Base-by-base conservation (phyloP, 169 alveolate species). In the Cryptosporidium meleagridis region DNA sequence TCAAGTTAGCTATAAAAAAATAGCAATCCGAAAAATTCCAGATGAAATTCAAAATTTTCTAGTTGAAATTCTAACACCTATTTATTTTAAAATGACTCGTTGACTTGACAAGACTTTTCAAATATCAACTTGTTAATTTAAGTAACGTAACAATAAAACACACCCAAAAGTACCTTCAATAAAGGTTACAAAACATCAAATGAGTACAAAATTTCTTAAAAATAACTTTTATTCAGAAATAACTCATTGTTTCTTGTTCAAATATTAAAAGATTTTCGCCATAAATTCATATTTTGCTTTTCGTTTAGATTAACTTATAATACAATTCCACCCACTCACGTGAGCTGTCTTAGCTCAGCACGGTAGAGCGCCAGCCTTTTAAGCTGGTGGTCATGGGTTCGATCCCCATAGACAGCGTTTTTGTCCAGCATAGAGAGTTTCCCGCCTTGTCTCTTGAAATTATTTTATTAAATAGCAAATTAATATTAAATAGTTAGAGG, bases 301-400 rank as follows among this genome's bases (percentile, higher is more conserved):
- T 7, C 1, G 7, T 55, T 55, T 23, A 26, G 67, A 55, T 23
- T 55, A 55, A 55, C 67, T 26, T 55, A 21, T 55, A 55, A 23
- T n/a, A 23, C 26, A 16, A 3, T 0, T 8, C 12, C 3, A 0
- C 29, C 1, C 45, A 12, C 3, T 37, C 29, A 29, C 68, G 75
- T 80, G 89, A 35, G 89, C 89, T 80, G 89, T 80, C 89, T 80
- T 86, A 86, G 92, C 92, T 86, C 92, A 86, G 92, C 87, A 80
- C 91, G 96, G 96, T 93, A 94, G 96, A 94, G 96, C 95, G 95
- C 96, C 93, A 93, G 96, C 94, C 96, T 94, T 94, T 94, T 94
- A 94, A 94, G 94, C 96, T 94, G 93, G 96, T 94, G 96, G 96
- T 94, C 96, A 95, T 91, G 95, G 96, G 96, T 94, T 94, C 96